These are phyloP conservation scores for Neurospora hispaniola DNA, from an alignment of 495 filamentous ascomycete genomes.

Conservation along the genomic window DNA sequence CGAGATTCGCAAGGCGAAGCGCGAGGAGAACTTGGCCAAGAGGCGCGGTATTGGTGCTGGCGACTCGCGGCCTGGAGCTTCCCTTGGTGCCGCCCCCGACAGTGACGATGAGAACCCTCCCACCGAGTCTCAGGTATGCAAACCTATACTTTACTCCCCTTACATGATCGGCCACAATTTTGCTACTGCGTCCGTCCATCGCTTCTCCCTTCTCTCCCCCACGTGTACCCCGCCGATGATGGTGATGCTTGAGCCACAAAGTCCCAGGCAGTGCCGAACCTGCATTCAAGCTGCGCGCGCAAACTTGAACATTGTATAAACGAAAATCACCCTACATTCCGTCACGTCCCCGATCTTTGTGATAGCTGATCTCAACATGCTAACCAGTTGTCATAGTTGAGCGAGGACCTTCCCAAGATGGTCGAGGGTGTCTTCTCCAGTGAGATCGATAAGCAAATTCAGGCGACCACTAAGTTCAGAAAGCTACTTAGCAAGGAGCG, in stretches of 20 bases:
- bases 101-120: slow-evolving; percentile 94
- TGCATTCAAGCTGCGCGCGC: neutral
- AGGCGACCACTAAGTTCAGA: slow-evolving; percentile 98
- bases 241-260: neutral
- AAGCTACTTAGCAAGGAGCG: slow-evolving; percentile 98
- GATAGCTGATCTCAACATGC: slow-evolving; percentile 2
- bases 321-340: neutral
- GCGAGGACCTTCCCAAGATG: slow-evolving; percentile 97
- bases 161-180: neutral
- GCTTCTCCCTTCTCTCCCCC: slow-evolving; percentile 2
- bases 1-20: slow-evolving; percentile 95
- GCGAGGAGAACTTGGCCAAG: slow-evolving; percentile 98
- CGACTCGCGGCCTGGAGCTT: slow-evolving; percentile 75
- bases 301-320: neutral
- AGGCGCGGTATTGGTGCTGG: slow-evolving; percentile 77
- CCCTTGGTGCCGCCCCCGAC: slow-evolving; percentile 77
- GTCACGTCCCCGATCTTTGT: neutral
- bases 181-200: neutral
- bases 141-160: slow-evolving; percentile 4
- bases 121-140: slow-evolving; percentile 90
- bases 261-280: neutral
- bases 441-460: slow-evolving; percentile 94
- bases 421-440: slow-evolving; percentile 96
- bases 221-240: slow-evolving; percentile 6
- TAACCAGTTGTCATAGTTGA: slow-evolving; percentile 55